Percentiles rank a stretch among this genome's conserved stretches.
Conservation (phyloP, 1,139 yeast species). For the Schizosaccharomyces versatilis region DNA sequence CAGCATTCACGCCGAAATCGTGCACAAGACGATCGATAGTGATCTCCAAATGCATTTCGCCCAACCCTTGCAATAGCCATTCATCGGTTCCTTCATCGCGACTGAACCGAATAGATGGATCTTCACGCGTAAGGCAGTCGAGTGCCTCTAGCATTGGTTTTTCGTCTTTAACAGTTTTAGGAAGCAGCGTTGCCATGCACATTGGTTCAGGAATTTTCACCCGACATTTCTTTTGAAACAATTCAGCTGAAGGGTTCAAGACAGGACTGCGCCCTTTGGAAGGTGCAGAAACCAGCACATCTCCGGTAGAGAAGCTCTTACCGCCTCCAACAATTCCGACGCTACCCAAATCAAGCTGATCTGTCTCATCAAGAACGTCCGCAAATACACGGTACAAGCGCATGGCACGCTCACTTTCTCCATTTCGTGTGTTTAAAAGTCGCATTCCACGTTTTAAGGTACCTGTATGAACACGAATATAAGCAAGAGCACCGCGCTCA, state of each 20-base stretch:
- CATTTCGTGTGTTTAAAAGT: slow-evolving; percentile 47
- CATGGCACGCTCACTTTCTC: slow-evolving; percentile 41
- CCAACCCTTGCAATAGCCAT: slow-evolving; percentile 80
- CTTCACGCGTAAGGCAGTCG: slow-evolving; percentile 48
- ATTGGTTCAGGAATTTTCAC: slow-evolving; percentile 82
- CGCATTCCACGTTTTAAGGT: slow-evolving; percentile 37
- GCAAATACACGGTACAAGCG: slow-evolving; percentile 74
- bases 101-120: slow-evolving; percentile 46
- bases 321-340: slow-evolving; percentile 74
- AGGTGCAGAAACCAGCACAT: slow-evolving; percentile 41
- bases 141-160: slow-evolving; percentile 48
- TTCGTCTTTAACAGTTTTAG: slow-evolving; percentile 61
- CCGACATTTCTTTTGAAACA: background rate
- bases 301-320: slow-evolving; percentile 71
- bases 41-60: slow-evolving; percentile 79
- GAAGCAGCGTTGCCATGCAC: slow-evolving; percentile 67
- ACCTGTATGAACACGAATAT: slow-evolving; percentile 76
- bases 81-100: slow-evolving; percentile 79
- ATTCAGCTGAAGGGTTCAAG: slow-evolving; percentile 30
- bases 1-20: slow-evolving; percentile 64
- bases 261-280: slow-evolving; percentile 18
- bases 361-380: slow-evolving; percentile 54
- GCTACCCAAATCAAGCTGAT: slow-evolving; percentile 44
- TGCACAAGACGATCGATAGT: slow-evolving; percentile 53
- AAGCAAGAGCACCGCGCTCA: slow-evolving; percentile 56